These are phyloP conservation scores for Pseudonitzschia multiseries DNA, from an alignment of 108 stramenopile genomes.

Conservation along the genomic window DNA sequence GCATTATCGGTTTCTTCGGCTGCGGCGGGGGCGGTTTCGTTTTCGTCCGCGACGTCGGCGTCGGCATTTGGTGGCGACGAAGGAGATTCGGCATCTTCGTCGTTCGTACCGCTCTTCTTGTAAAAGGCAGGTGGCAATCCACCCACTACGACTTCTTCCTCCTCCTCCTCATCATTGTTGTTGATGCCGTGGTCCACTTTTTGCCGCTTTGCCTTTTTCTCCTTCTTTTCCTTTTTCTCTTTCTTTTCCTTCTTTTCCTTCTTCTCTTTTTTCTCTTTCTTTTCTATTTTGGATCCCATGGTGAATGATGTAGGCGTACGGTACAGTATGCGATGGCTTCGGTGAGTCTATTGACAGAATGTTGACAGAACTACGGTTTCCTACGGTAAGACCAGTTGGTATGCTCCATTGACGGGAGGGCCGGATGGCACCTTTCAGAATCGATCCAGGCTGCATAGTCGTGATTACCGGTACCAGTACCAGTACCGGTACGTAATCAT, in stretches of 20 bases:
- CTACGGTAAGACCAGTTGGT: too few species aligned
- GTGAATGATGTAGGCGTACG: background rate
- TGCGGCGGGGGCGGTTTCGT: background rate
- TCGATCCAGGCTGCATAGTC: too few species aligned
- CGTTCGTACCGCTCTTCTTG: background rate
- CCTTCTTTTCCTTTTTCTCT: background rate
- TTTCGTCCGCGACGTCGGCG: background rate
- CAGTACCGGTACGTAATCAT: too few species aligned
- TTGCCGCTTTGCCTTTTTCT: slow-evolving; percentile 6
- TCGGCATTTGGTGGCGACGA: slow-evolving; percentile 6
- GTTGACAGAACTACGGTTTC: too few species aligned
- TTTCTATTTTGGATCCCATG: slow-evolving; percentile 1
- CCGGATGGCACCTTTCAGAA: too few species aligned
- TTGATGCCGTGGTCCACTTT: background rate
- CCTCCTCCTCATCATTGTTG: too few species aligned
- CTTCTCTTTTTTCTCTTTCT: slow-evolving; percentile 5
- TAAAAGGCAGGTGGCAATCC: slow-evolving; percentile 16
- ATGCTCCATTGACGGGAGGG: too few species aligned
- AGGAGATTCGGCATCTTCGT: background rate
- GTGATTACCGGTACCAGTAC: too few species aligned
- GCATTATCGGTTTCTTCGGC: background rate
- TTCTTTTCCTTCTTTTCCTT: slow-evolving; percentile 13
- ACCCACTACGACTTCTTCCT: background rate
- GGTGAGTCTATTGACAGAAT: too few species aligned
- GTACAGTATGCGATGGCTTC: background rate